Conservation (phyloP, 176 grass and related monocot genomes). For the Chloris gayana region DNA sequence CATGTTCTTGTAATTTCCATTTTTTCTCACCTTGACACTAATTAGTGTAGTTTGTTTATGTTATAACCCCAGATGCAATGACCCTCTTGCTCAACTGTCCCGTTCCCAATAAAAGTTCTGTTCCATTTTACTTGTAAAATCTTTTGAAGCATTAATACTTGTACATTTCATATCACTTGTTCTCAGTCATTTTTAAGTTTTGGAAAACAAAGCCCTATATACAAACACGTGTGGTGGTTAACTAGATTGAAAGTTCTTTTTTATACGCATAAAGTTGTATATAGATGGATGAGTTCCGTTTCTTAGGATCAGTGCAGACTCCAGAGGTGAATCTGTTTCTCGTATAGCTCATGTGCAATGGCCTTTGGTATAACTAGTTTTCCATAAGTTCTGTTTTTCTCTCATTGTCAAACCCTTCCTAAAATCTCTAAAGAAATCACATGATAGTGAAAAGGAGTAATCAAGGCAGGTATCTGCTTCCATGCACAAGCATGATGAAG, state of each 20-base stretch:
- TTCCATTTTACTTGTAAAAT: neutral
- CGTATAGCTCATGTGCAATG: no score
- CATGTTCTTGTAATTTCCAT: conserved; percentile 2
- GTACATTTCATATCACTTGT: conserved; percentile 20
- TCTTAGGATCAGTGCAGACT: fast-evolving
- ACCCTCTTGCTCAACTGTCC: neutral
- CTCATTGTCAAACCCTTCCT: no score
- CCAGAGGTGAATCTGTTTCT: no score
- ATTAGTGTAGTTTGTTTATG: conserved; percentile 6
- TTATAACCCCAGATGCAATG: neutral
- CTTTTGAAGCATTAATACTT: neutral
- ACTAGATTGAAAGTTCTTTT: no score
- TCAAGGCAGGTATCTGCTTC: no score
- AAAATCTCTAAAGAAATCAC: no score
- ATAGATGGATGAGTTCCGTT: no score
- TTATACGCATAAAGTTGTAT: no score
- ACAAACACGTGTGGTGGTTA: neutral
- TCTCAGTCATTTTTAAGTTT: conserved; percentile 17
- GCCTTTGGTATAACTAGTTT: no score
- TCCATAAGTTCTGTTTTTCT: no score
- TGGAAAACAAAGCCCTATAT: neutral
- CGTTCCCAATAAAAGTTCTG: conserved; percentile 2
- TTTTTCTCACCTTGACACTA: conserved; percentile 10
- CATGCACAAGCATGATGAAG: no score
- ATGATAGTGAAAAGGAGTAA: no score